Evolutionary conservation across 1,284 basidiomycete genomes (phyloP).

Genomic region (Melampsora americana): DNA sequence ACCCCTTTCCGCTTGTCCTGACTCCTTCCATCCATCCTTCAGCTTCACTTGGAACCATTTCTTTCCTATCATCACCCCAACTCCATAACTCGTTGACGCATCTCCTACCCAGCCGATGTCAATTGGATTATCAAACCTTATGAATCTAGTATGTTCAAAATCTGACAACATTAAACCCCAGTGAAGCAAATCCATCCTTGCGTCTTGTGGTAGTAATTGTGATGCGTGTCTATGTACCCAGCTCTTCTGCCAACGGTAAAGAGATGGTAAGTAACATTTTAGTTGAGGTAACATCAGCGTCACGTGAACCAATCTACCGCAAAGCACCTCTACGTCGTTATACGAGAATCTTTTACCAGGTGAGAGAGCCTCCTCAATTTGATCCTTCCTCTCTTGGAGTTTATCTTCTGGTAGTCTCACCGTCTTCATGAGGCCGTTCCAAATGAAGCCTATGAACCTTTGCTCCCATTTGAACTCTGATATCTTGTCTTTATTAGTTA

Average conservation of each 20-base stretch:
- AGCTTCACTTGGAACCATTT: slow-evolving; percentile 7
- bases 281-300: not conserved
- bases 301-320: not conserved
- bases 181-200: not conserved
- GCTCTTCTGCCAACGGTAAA: slow-evolving; percentile 4
- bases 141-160: too few species aligned
- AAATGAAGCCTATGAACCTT: slow-evolving; percentile 24
- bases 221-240: not conserved
- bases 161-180: not conserved
- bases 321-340: not conserved
- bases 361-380: not conserved
- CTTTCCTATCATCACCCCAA: not conserved
- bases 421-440: slow-evolving; percentile 6
- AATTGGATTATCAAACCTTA: too few species aligned
- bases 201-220: not conserved
- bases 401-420: slow-evolving; percentile 1
- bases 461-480: slow-evolving; percentile 1
- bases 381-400: not conserved
- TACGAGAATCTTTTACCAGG: not conserved
- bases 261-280: not conserved
- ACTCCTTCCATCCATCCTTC: not conserved
- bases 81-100: not conserved
- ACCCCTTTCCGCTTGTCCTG: not conserved
- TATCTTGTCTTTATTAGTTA: too few species aligned
- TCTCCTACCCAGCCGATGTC: too few species aligned